Evolutionary conservation across 2,329 filamentous ascomycete species (phyloP), one percentile per base, ranked within the genome.

Genomic region (Byssothecium circinans): DNA sequence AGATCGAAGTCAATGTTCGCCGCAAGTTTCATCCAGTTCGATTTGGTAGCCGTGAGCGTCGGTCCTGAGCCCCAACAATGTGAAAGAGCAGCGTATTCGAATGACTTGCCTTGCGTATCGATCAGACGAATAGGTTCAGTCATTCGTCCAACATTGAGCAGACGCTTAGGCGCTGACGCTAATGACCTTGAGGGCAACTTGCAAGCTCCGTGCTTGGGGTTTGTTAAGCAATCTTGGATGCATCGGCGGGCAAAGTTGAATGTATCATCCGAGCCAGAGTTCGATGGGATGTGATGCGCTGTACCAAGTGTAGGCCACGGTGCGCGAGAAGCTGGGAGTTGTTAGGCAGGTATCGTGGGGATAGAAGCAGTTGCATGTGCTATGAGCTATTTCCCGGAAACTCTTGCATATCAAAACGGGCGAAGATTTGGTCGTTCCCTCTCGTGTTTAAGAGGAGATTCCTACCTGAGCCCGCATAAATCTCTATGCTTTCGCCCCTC

Each of bases 231-330:
- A 33, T 66, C 60, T 42, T 65, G 54, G 37, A 69, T 64, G 40
- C 64, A 64, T 15, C 60, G 57, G 17, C 64, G 56, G 8, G 64
- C 65, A 45, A 69, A 68, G 33, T 61, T 53, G 49, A 68, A 67
- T 1, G 63, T 65, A 10, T 65, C 63, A 39, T 67, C 65, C 12
- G 65, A 68, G 10, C 65, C 65, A 19, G 65, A 56, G 35, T 64
- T 56, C n/a, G 48, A 27, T 19, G 63, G 63, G 22, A 68, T 64
- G 14, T 58, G 59, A 45, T 61, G 60, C 14, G 63, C 61, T 12
- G 51, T 54, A 12, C 65, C 64, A 8, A 68, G 55, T 8, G 61
- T 64, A 23, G 64, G 56, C 66, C 63, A 68, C 8, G 64, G 63
- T 18, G 60, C 42, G 8, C 61, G 58, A n/a, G 58, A 56, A 43